Percentiles rank a stretch among this genome's conserved stretches.
phyloP scores from a whole-genome alignment of 441 rosid species.

The Corymbia calophylla region DNA sequence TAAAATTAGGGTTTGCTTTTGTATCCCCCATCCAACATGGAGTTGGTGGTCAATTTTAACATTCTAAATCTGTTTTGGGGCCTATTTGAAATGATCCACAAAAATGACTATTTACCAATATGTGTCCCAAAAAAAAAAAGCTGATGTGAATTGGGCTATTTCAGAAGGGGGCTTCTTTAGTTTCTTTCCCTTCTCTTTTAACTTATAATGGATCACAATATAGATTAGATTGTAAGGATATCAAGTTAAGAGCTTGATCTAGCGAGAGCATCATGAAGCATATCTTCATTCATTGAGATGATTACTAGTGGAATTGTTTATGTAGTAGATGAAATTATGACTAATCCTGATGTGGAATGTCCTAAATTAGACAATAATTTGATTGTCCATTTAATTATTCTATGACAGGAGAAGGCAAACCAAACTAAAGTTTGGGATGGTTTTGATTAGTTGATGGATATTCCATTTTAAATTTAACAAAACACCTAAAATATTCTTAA shows the following conservation, averaged over 20 bases:
- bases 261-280: not conserved
- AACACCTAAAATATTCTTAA: not conserved
- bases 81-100: not conserved
- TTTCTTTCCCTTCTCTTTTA: not conserved
- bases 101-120: not conserved
- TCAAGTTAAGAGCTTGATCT: not conserved
- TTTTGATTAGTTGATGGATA: not conserved
- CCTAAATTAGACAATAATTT: not conserved
- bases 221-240: not conserved
- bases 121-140: not conserved
- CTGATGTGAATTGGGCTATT: not conserved
- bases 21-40: not conserved
- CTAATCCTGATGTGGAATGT: not conserved
- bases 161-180: not conserved
- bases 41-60: not conserved
- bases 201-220: not conserved
- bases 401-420: no score
- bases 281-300: not conserved
- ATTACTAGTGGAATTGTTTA: not conserved
- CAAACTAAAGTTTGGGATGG: not conserved
- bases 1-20: not conserved
- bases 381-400: not conserved
- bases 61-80: not conserved
- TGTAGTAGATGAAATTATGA: not conserved
- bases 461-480: not conserved